Evolutionary conservation across 768 basidiomycete species (phyloP).

Genomic region (Fomitopsis pulvina): DNA sequence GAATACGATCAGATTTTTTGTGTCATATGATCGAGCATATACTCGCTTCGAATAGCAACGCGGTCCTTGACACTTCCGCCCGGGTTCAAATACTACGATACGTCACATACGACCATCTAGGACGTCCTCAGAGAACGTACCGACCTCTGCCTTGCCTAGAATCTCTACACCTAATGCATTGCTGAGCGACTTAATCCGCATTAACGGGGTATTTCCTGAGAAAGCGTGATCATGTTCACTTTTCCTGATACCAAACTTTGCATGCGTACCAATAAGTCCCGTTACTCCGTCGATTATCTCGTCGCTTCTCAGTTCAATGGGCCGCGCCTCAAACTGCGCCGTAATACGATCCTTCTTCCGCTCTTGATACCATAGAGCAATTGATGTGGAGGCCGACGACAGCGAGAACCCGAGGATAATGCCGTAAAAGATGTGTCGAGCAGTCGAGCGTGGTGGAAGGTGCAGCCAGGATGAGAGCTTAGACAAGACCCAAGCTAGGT

Average conservation of each 20-base stretch:
- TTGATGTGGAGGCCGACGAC: constrained; percentile 63
- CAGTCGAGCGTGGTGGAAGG: constrained; percentile 11
- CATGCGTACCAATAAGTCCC: constrained; percentile 73
- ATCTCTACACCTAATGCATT: constrained; percentile 91
- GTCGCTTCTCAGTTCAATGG: constrained; percentile 67
- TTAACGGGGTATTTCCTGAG: constrained; percentile 87
- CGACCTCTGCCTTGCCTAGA: constrained; percentile 89
- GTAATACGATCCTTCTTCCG: constrained; percentile 39
- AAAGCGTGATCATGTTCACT: neutral
- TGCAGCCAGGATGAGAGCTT: constrained; percentile 2
- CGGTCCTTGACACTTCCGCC: constrained; percentile 97
- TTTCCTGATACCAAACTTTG: neutral
- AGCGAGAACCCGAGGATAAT: constrained; percentile 72
- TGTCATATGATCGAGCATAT: too few species aligned
- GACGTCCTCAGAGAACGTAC: constrained; percentile 5
- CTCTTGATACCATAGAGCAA: constrained; percentile 46
- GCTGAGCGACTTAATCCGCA: constrained; percentile 88
- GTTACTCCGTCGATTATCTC: constrained; percentile 77
- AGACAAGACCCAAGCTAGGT: neutral
- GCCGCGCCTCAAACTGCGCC: constrained; percentile 34
- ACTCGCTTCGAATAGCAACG: constrained; percentile 84
- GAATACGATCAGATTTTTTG: neutral
- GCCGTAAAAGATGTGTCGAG: constrained; percentile 38
- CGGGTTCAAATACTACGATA: constrained; percentile 81
- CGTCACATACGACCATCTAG: neutral